These are phyloP conservation scores for Gossypium rotundifolium DNA, from an alignment of 345 rosid species.

Conservation along the genomic window DNA sequence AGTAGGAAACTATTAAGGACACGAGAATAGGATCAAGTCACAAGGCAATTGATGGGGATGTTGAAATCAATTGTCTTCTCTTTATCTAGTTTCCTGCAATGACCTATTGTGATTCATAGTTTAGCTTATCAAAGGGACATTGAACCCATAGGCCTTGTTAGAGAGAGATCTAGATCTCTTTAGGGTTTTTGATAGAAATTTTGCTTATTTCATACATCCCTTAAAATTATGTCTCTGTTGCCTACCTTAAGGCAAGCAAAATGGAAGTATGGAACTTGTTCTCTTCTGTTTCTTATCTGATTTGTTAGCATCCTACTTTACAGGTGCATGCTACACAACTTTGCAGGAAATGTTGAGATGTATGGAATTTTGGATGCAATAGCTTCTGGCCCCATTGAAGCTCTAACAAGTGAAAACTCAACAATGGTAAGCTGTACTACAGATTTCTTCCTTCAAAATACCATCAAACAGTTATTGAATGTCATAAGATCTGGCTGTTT, in stretches of 20 bases:
- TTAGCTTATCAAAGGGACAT: too few relatives aligned
- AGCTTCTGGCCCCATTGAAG: conserved; percentile 65
- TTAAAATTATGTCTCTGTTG: not conserved
- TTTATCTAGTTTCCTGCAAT: too few relatives aligned
- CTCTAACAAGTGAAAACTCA: conserved; percentile 49
- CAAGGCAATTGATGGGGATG: too few relatives aligned
- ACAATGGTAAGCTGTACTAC: conserved; percentile 45
- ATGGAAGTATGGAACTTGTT: not conserved
- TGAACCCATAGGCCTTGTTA: too few relatives aligned
- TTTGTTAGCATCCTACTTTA: conserved; percentile 13
- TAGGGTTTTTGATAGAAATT: too few relatives aligned
- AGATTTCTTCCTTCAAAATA: not conserved
- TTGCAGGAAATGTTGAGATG: conserved; percentile 75
- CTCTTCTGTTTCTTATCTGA: conserved; percentile 1
- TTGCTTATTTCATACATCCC: too few relatives aligned
- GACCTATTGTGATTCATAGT: too few relatives aligned
- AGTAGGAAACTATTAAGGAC: not conserved
- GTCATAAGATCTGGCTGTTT: not conserved
- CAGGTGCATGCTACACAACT: conserved; percentile 84
- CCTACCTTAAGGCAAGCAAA: not conserved
- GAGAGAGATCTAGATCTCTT: too few relatives aligned
- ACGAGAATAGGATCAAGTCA: too few relatives aligned
- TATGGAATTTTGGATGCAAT: conserved; percentile 60
- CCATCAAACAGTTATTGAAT: not conserved
- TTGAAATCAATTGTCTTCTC: too few relatives aligned